Conservation (phyloP, 805 yeast species). For the Candida silvicultrix region DNA sequence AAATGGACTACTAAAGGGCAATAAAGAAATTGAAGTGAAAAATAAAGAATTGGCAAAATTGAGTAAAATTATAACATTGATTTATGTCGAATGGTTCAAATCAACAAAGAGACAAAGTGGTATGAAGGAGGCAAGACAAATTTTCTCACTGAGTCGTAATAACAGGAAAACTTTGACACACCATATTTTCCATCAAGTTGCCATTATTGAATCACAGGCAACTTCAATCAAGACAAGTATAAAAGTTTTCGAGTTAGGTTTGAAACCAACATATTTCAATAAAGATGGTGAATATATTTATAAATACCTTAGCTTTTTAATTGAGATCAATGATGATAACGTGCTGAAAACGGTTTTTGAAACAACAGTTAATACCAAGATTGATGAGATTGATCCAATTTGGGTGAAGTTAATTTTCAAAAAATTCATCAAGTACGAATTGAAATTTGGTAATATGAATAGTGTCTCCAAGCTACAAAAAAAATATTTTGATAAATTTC, state of each 20-base stretch:
- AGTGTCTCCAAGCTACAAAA: slow-evolving; percentile 62
- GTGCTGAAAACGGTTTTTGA: slow-evolving; percentile 81
- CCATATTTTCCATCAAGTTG: slow-evolving; percentile 77
- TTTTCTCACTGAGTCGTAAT: slow-evolving; percentile 66
- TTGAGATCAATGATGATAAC: slow-evolving; percentile 57
- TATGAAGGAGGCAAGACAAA: slow-evolving; percentile 61
- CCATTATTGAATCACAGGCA: slow-evolving; percentile 68
- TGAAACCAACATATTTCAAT: slow-evolving; percentile 43
- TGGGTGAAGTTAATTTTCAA: slow-evolving; percentile 44
- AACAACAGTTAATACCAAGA: slow-evolving; percentile 50
- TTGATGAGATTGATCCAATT: slow-evolving; percentile 19
- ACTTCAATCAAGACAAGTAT: slow-evolving; percentile 63
- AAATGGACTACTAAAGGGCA: slow-evolving; percentile 7
- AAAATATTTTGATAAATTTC: slow-evolving; percentile 61
- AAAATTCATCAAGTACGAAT: slow-evolving; percentile 60
- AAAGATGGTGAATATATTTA: slow-evolving; percentile 56
- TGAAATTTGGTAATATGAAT: slow-evolving; percentile 61
- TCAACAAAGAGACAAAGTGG: slow-evolving; percentile 63
- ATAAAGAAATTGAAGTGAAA: slow-evolving; percentile 10
- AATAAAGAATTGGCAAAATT: slow-evolving; percentile 15
- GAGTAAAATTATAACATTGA: slow-evolving; percentile 47
- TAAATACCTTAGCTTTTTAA: slow-evolving; percentile 67
- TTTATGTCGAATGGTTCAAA: slow-evolving; percentile 66
- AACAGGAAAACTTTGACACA: slow-evolving; percentile 48
- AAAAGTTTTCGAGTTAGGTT: slow-evolving; percentile 73